phyloP scores from a whole-genome alignment of 495 filamentous ascomycete species.

The Neurospora sp. region DNA sequence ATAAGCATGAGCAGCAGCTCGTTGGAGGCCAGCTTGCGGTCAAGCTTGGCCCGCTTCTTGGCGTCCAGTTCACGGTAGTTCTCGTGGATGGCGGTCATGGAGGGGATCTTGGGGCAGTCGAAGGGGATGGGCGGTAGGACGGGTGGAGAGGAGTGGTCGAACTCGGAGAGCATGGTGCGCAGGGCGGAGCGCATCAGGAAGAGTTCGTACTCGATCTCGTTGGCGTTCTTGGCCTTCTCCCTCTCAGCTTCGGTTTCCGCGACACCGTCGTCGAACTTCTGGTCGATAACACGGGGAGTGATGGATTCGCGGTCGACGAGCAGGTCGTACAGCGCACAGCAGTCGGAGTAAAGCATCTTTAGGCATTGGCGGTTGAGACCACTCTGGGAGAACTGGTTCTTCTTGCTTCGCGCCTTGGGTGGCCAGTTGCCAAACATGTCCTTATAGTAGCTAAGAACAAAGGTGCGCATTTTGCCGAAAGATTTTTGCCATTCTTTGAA shows the following conservation, averaged over 20 bases:
- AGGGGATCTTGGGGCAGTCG: conserved; percentile 72
- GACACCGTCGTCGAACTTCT: conserved; percentile 23
- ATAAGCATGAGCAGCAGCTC: conserved; percentile 66
- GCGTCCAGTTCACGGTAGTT: conserved; percentile 50
- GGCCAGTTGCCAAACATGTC: conserved; percentile 85
- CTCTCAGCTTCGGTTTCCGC: conserved; percentile 8
- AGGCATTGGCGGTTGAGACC: conserved; percentile 81
- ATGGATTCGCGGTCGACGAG: conserved; percentile 64
- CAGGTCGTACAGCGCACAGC: conserved; percentile 79
- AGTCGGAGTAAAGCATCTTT: conserved; percentile 73
- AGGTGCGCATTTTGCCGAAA: conserved; percentile 65
- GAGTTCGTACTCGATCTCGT: conserved; percentile 19
- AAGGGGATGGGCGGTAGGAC: conserved; percentile 88
- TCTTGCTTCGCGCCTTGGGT: conserved; percentile 82
- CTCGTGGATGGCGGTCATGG: conserved; percentile 49
- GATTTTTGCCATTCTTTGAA: conserved; percentile 74
- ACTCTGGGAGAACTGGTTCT: conserved; percentile 75
- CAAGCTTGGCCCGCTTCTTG: conserved; percentile 60
- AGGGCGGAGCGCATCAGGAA: conserved; percentile 41
- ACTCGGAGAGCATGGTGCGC: conserved; percentile 70
- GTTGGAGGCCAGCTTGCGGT: conserved; percentile 59
- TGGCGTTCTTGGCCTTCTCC: neutral
- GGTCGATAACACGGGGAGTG: conserved; percentile 48
- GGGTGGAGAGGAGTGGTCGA: conserved; percentile 76
- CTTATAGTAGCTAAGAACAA: conserved; percentile 70